phyloP scores from a whole-genome alignment of 2,329 filamentous ascomycete genomes.

The Periconia sp. region DNA sequence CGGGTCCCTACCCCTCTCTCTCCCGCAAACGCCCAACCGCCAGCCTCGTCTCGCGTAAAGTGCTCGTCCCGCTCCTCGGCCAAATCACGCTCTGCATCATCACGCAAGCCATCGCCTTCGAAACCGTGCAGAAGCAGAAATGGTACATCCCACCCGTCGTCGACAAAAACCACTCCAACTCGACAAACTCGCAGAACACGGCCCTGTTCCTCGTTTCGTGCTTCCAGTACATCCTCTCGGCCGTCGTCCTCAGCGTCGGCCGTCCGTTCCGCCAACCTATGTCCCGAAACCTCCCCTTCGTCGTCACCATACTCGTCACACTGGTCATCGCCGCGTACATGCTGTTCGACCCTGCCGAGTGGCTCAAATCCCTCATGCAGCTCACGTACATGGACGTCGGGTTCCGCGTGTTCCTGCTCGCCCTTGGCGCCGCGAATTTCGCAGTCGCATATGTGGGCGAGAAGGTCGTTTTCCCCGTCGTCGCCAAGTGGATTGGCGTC shows the following conservation, averaged over 20 bases:
- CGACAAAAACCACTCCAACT: constrained; percentile 77
- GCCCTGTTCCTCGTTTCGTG: constrained; percentile 86
- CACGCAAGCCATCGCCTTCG: constrained; percentile 73
- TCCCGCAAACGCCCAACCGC: constrained; percentile 87
- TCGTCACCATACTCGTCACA: constrained; percentile 71
- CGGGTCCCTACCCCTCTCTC: constrained; percentile 75
- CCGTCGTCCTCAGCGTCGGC: constrained; percentile 87
- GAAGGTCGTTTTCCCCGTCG: constrained; percentile 65
- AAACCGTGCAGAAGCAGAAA: constrained; percentile 72
- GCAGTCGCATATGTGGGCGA: constrained; percentile 71
- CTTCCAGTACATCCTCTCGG: constrained; percentile 92
- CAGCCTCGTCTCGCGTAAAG: constrained; percentile 87
- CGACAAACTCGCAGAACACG: constrained; percentile 91
- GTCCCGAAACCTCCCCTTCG: constrained; percentile 80
- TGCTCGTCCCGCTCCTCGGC: constrained; percentile 83
- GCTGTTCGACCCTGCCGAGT: constrained; percentile 71
- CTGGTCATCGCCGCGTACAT: constrained; percentile 74
- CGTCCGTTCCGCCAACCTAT: constrained; percentile 83
- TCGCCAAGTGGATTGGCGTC: constrained; percentile 69
- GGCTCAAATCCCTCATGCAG: constrained; percentile 77
- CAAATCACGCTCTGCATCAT: constrained; percentile 82
- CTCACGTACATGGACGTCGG: constrained; percentile 72
- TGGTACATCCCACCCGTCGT: constrained; percentile 85
- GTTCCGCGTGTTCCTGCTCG: constrained; percentile 74
- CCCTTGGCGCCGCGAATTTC: constrained; percentile 71